phyloP scores from a whole-genome alignment of 1,284 basidiomycete species.

The Sanghuangporus sanghuang region DNA sequence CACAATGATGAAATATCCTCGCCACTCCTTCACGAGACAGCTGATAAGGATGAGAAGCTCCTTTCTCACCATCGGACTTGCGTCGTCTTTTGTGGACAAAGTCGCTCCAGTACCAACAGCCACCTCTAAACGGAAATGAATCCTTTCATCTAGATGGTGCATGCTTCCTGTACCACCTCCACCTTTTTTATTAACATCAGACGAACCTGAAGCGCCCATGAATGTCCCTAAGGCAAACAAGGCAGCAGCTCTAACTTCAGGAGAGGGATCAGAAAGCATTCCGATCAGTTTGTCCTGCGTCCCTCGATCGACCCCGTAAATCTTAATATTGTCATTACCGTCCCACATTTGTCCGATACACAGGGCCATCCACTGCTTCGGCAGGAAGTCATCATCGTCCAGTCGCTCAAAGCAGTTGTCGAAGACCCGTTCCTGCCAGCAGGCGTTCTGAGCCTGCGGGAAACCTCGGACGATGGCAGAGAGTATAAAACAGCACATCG shows the following conservation, averaged over 20 bases:
- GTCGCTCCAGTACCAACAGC: conserved; percentile 73
- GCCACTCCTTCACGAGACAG: conserved; percentile 92
- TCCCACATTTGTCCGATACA: conserved; percentile 98
- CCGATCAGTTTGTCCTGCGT: conserved; percentile 85
- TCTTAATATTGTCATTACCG: conserved; percentile 86
- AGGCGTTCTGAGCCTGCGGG: conserved; percentile 81
- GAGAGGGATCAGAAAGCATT: conserved; percentile 83
- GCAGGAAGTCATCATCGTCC: conserved; percentile 85
- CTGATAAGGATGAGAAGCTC: conserved; percentile 91
- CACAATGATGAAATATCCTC: conserved; percentile 92
- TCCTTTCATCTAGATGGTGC: conserved; percentile 75
- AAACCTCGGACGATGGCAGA: conserved; percentile 91
- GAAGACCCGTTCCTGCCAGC: conserved; percentile 82
- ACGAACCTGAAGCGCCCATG: conserved; percentile 83
- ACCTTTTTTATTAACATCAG: conserved; percentile 59
- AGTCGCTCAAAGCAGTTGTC: conserved; percentile 85
- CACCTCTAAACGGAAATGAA: conserved; percentile 76
- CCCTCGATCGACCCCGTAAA: conserved; percentile 75
- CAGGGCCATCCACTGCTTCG: conserved; percentile 91
- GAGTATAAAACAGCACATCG: conserved; percentile 98
- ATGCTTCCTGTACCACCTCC: conserved; percentile 87
- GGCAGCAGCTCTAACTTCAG: conserved; percentile 90
- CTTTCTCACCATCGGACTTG: conserved; percentile 93
- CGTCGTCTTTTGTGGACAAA: conserved; percentile 86
- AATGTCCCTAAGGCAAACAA: conserved; percentile 93